A percentile compares a stretch with the other conserved stretches of the same genome.
Conservation (phyloP, 768 basidiomycete genomes). For the Scleroderma bovista region DNA sequence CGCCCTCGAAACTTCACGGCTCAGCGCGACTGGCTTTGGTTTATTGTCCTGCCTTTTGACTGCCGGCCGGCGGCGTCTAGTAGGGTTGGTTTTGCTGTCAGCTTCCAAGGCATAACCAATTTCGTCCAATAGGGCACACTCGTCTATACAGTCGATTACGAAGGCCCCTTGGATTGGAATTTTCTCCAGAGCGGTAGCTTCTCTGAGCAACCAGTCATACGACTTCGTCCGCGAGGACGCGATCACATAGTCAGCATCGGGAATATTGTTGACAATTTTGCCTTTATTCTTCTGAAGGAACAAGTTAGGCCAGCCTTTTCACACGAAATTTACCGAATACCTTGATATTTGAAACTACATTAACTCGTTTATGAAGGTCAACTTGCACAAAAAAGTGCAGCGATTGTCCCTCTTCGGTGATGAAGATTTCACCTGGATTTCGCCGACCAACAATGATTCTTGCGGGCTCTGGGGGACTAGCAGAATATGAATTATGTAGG, state of each 20-base stretch:
- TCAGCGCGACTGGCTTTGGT: conserved; percentile 4
- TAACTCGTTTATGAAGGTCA: conserved; percentile 50
- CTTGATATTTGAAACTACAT: conserved; percentile 53
- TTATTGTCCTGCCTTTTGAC: conserved; percentile 6
- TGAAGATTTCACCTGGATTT: conserved; percentile 38
- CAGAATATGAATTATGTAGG: conserved; percentile 6
- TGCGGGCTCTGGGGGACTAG: conserved; percentile 10
- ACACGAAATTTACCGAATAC: conserved; percentile 29
- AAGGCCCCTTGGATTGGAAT: conserved; percentile 49
- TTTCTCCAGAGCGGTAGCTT: conserved; percentile 31
- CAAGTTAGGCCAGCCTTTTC: not conserved
- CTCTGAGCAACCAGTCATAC: conserved; percentile 42
- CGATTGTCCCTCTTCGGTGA: conserved; percentile 34
- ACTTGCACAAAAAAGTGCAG: conserved; percentile 63
- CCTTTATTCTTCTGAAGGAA: conserved; percentile 59
- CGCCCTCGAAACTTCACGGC: conserved; percentile 4
- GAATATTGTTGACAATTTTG: conserved; percentile 46
- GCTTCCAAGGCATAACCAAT: conserved; percentile 40
- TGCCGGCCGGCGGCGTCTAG: conserved; percentile 21
- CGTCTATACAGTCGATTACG: conserved; percentile 46
- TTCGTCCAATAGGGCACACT: conserved; percentile 39
- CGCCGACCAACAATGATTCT: conserved; percentile 12
- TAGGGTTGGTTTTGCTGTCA: conserved; percentile 13
- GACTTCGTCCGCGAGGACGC: conserved; percentile 47
- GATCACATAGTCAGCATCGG: conserved; percentile 56